Evolutionary conservation across 495 filamentous ascomycete genomes (phyloP).

Genomic region (Hyaloscypha hepaticicola): DNA sequence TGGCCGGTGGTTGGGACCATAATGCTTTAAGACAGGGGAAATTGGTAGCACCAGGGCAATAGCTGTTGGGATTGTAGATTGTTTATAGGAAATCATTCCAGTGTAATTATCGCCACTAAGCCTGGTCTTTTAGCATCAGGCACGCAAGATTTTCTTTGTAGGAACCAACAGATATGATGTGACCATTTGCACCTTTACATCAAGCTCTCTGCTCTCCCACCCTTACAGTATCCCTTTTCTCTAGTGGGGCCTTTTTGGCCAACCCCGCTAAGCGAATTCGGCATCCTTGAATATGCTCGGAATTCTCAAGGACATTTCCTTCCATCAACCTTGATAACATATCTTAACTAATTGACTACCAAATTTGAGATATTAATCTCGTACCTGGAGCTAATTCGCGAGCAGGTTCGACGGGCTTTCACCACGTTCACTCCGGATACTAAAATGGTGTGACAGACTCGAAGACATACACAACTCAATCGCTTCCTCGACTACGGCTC

Average conservation of each 20-base stretch:
- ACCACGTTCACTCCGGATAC: no score
- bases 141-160: slow-evolving; percentile 2
- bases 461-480: neutral
- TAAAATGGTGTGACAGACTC: no score
- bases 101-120: slow-evolving; percentile 31
- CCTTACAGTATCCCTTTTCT: no score
- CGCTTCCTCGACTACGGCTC: neutral
- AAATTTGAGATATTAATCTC: neutral
- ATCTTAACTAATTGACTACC: neutral
- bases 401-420: neutral
- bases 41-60: slow-evolving; percentile 86
- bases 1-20: slow-evolving; percentile 87
- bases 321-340: neutral
- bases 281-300: neutral
- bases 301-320: neutral
- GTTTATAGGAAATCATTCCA: slow-evolving; percentile 25
- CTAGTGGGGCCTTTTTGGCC: neutral
- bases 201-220: no score
- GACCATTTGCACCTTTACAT: neutral
- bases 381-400: neutral
- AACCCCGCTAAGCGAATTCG: neutral
- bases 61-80: slow-evolving; percentile 33
- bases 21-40: slow-evolving; percentile 73
- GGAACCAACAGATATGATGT: neutral
- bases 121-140: slow-evolving; percentile 7